Conservation (phyloP, 805 yeast genomes). For the Wickerhamiella cacticola region DNA sequence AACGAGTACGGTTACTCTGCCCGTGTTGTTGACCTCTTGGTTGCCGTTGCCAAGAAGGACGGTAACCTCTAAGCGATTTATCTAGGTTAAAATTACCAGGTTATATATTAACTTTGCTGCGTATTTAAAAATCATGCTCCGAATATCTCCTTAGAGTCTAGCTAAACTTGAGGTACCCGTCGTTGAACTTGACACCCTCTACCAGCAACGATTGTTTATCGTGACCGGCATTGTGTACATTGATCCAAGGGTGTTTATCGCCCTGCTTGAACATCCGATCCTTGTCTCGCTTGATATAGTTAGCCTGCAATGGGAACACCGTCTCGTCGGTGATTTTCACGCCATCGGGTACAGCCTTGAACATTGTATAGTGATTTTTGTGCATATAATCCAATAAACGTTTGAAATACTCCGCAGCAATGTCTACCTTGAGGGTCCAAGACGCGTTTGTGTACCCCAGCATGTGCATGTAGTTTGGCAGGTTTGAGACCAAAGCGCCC, state of each 20-base stretch:
- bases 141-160: no score
- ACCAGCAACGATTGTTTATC: not conserved
- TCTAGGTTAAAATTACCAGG: not conserved
- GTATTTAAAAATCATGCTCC: no score
- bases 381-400: not conserved
- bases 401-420: not conserved
- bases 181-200: constrained; percentile 1
- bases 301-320: constrained; percentile 6
- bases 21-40: constrained; percentile 85
- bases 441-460: constrained; percentile 8
- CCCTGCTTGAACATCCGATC: constrained; percentile 3
- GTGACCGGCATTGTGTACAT: not conserved
- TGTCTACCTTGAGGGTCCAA: constrained; percentile 9
- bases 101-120: no score
- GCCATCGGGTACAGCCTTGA: not conserved
- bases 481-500: not conserved
- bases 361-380: not conserved
- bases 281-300: not conserved
- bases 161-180: not conserved
- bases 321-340: not conserved
- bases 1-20: constrained; percentile 94
- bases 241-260: not conserved
- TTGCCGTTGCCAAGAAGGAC: constrained; percentile 58
- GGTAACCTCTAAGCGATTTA: constrained; percentile 11
- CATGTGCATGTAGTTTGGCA: constrained; percentile 6